A percentile compares a stretch with the other conserved stretches of the same genome.
Evolutionary conservation across 1,284 basidiomycete species (phyloP).

Genomic region (Ustilago lituana): DNA sequence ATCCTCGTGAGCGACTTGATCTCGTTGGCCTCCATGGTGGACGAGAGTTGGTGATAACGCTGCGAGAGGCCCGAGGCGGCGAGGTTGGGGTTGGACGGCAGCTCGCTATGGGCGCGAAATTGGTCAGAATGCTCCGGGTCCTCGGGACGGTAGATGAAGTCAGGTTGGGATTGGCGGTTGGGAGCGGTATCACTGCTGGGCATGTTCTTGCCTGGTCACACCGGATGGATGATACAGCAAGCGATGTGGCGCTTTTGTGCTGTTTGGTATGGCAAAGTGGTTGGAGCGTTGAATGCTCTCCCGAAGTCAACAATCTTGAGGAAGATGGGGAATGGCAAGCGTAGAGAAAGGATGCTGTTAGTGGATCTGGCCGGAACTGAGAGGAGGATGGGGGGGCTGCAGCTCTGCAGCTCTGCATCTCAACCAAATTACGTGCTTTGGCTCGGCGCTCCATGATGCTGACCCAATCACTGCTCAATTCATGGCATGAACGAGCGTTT

Average conservation of each 20-base stretch:
- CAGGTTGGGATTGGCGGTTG: slow-evolving; percentile 64
- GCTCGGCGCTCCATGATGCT: slow-evolving; percentile 24
- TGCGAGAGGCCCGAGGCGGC: slow-evolving; percentile 21
- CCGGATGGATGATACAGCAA: slow-evolving; percentile 1
- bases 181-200: slow-evolving; percentile 21
- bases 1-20: slow-evolving; percentile 45
- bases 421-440: no score
- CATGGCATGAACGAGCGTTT: not conserved
- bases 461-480: slow-evolving; percentile 9
- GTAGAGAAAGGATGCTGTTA: not conserved
- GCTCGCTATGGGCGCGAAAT: slow-evolving; percentile 20
- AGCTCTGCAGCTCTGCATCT: slow-evolving; percentile 5
- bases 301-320: no score
- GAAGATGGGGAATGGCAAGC: not conserved
- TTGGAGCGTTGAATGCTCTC: no score
- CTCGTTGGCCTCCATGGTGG: slow-evolving; percentile 42
- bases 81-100: slow-evolving; percentile 18
- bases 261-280: not conserved
- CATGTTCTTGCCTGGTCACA: slow-evolving; percentile 12
- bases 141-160: slow-evolving; percentile 53
- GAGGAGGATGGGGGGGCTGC: no score
- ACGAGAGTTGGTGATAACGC: slow-evolving; percentile 34
- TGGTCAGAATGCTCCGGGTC: slow-evolving; percentile 45
- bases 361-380: slow-evolving; percentile 14
- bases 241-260: not conserved